phyloP scores from a whole-genome alignment of 805 yeast species.

The Saccharomycopsis babjevae region DNA sequence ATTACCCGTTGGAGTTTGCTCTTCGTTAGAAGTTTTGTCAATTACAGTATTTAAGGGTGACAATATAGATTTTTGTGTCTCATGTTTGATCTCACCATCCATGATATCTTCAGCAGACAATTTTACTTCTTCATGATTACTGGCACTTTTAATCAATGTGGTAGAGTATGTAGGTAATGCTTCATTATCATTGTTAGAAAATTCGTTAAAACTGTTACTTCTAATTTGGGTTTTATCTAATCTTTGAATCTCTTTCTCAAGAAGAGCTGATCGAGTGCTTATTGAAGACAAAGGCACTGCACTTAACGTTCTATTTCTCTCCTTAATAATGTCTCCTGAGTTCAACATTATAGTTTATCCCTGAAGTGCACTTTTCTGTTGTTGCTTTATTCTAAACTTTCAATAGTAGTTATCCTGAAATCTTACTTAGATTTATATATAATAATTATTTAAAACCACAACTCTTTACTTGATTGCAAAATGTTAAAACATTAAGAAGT shows the following conservation, averaged over 20 bases:
- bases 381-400: not conserved
- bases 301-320: not conserved
- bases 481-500: no score
- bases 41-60: not conserved
- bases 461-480: no score
- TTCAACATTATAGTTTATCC: not conserved
- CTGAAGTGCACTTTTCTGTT: not conserved
- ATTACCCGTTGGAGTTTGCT: not conserved
- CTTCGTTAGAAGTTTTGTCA: not conserved
- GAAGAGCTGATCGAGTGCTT: not conserved
- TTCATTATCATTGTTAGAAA: not conserved
- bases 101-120: not conserved
- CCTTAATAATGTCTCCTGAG: slow-evolving; percentile 5
- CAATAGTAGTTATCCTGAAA: not conserved
- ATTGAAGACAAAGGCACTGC: not conserved
- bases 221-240: not conserved
- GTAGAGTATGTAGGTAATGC: not conserved
- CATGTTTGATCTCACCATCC: not conserved
- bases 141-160: not conserved
- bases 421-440: no score
- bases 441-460: no score
- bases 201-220: not conserved
- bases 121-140: not conserved
- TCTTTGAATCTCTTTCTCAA: not conserved
- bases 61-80: not conserved